These are phyloP conservation scores for Marchantia paleacea DNA, from an alignment of 225 moss, liverwort and hornwort species.

Conservation along the genomic window DNA sequence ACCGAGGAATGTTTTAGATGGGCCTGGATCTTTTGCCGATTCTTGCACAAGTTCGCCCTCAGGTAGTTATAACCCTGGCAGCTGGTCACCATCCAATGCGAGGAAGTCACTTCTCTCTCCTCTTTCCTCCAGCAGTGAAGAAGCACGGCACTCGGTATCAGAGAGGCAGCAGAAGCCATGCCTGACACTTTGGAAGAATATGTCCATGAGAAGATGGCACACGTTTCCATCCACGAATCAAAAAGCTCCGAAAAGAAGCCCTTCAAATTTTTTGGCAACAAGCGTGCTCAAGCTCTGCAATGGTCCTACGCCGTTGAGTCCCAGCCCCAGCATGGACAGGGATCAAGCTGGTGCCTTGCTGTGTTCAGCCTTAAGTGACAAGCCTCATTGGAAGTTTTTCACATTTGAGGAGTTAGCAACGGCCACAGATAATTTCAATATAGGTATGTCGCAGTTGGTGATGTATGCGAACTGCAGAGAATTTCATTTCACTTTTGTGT, in stretches of 20 bases:
- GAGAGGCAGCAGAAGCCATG: constrained; percentile 58
- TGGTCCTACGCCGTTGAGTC: constrained; percentile 67
- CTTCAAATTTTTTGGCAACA: constrained; percentile 38
- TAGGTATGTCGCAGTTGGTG: constrained; percentile 29
- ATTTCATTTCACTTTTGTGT: not conserved
- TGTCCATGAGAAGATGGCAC: constrained; percentile 79
- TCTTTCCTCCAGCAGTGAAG: constrained; percentile 52
- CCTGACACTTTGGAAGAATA: constrained; percentile 82
- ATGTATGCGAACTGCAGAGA: not conserved
- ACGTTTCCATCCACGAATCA: constrained; percentile 77
- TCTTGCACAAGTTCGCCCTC: constrained; percentile 50
- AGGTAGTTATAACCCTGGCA: constrained; percentile 55
- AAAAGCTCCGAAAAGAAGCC: constrained; percentile 50
- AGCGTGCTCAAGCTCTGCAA: constrained; percentile 56
- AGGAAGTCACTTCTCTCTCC: constrained; percentile 55
- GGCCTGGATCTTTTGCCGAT: constrained; percentile 46
- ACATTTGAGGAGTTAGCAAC: constrained; percentile 63
- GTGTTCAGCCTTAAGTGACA: constrained; percentile 45
- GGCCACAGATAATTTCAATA: constrained; percentile 72
- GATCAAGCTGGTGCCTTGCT: constrained; percentile 59
- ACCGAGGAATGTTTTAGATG: constrained; percentile 82
- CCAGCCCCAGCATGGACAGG: constrained; percentile 50
- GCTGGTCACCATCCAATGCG: constrained; percentile 68
- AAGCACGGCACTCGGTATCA: constrained; percentile 26
- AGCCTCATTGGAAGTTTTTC: constrained; percentile 85